Conservation (phyloP, 2,329 filamentous ascomycete species). For the Talaromyces sp. region DNA sequence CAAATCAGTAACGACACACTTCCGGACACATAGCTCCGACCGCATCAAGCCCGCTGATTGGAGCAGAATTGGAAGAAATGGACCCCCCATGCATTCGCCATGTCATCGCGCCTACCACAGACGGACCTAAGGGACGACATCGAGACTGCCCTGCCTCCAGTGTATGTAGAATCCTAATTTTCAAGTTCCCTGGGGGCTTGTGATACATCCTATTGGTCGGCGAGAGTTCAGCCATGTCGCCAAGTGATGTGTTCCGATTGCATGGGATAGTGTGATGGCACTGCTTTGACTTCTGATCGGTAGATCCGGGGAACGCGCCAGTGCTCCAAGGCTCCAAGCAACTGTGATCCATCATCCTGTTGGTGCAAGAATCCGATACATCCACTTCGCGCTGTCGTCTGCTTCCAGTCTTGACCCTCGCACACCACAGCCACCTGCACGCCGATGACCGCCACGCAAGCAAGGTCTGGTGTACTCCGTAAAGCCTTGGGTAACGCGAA, state of each 20-base stretch:
- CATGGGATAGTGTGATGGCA: slow-evolving; percentile 23
- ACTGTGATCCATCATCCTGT: slow-evolving; percentile 20
- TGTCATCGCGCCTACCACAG: slow-evolving; percentile 10
- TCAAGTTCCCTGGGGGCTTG: not conserved
- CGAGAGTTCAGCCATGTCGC: slow-evolving; percentile 20
- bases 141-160: not conserved
- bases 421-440: slow-evolving; percentile 17
- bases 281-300: slow-evolving; percentile 11
- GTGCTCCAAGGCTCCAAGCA: not conserved
- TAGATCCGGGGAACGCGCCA: slow-evolving; percentile 16
- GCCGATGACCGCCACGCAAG: slow-evolving; percentile 17
- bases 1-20: not conserved
- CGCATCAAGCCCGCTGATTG: slow-evolving; percentile 14
- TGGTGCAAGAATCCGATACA: slow-evolving; percentile 18
- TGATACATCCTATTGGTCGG: slow-evolving; percentile 25
- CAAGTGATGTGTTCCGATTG: slow-evolving; percentile 28
- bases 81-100: slow-evolving; percentile 1
- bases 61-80: not conserved
- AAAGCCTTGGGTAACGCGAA: slow-evolving; percentile 13
- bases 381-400: slow-evolving; percentile 5
- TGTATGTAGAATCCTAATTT: not conserved
- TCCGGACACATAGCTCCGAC: slow-evolving; percentile 10
- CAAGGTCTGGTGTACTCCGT: slow-evolving; percentile 22
- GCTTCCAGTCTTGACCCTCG: slow-evolving; percentile 1
- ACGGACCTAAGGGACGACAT: not conserved